Evolutionary conservation across 352 stramenopile genomes (phyloP).

Genomic region (Globisporangium alternatum): DNA sequence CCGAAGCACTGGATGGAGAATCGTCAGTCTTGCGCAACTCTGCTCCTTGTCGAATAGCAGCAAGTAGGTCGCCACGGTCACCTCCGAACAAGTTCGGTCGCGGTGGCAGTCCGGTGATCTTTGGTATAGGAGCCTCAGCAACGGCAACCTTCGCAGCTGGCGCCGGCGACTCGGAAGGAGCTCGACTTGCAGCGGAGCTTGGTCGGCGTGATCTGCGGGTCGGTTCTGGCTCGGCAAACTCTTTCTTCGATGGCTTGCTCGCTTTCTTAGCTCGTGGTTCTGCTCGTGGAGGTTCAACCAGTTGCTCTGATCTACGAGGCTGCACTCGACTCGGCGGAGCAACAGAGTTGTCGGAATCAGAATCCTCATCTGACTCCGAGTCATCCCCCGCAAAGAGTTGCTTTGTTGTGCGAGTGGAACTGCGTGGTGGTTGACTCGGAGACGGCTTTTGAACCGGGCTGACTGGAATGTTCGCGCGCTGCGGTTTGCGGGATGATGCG

Average conservation of each 20-base stretch:
- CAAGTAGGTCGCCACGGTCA: constrained; percentile 68
- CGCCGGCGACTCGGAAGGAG: constrained; percentile 3
- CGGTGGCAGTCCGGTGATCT: constrained; percentile 38
- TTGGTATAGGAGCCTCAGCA: constrained; percentile 12
- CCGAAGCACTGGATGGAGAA: not conserved
- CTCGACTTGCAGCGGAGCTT: constrained; percentile 16
- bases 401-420: constrained; percentile 26
- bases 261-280: constrained; percentile 22
- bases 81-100: constrained; percentile 69
- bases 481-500: constrained; percentile 8
- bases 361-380: constrained; percentile 34
- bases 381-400: constrained; percentile 54
- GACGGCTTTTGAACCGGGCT: constrained; percentile 20
- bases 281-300: not conserved
- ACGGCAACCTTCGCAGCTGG: constrained; percentile 14
- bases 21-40: constrained; percentile 43
- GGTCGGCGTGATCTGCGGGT: constrained; percentile 19
- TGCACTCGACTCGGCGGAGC: constrained; percentile 10
- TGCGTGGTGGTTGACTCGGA: constrained; percentile 10
- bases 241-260: constrained; percentile 25
- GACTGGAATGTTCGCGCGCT: not conserved
- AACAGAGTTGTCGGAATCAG: constrained; percentile 38
- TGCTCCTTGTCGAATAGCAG: constrained; percentile 70
- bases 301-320: constrained; percentile 2
- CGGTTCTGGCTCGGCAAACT: constrained; percentile 17